These are phyloP conservation scores for Lichenothelia convexa DNA, from an alignment of 495 filamentous ascomycete species.

Conservation along the genomic window DNA sequence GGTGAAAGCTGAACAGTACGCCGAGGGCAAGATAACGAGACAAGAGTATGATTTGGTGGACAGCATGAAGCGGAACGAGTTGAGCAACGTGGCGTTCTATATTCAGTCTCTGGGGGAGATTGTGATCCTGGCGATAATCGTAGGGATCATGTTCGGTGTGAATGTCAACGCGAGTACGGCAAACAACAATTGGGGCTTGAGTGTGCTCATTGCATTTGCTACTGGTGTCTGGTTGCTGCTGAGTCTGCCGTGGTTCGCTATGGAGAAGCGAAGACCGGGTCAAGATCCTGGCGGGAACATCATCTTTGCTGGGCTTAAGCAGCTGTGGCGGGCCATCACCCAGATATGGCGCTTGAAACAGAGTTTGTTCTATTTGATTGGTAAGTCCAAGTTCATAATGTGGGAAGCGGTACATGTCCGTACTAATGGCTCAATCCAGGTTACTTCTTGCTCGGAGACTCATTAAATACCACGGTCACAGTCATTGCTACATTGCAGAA, in stretches of 20 bases:
- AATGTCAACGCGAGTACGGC: constrained; percentile 35
- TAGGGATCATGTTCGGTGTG: constrained; percentile 43
- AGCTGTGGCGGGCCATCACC: constrained; percentile 34
- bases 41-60: constrained; percentile 44
- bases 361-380: constrained; percentile 42
- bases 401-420: too few relatives aligned
- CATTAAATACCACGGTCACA: constrained; percentile 48
- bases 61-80: constrained; percentile 39
- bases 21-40: constrained; percentile 31
- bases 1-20: constrained; percentile 32
- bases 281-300: constrained; percentile 26
- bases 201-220: constrained; percentile 44
- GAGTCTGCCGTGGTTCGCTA: constrained; percentile 42
- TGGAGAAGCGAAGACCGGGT: constrained; percentile 44
- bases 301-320: constrained; percentile 37
- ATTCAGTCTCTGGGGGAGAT: constrained; percentile 42
- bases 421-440: too few relatives aligned
- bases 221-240: constrained; percentile 43
- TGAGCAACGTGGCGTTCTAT: constrained; percentile 44
- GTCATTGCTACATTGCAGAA: constrained; percentile 47
- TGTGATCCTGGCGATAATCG: constrained; percentile 40
- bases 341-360: constrained; percentile 48
- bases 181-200: constrained; percentile 48
- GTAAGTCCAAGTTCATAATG: constrained; percentile 20
- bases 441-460: constrained; percentile 48